Evolutionary conservation across 208 protist genomes (phyloP).

Genomic region (Sergeia podlipaevii): DNA sequence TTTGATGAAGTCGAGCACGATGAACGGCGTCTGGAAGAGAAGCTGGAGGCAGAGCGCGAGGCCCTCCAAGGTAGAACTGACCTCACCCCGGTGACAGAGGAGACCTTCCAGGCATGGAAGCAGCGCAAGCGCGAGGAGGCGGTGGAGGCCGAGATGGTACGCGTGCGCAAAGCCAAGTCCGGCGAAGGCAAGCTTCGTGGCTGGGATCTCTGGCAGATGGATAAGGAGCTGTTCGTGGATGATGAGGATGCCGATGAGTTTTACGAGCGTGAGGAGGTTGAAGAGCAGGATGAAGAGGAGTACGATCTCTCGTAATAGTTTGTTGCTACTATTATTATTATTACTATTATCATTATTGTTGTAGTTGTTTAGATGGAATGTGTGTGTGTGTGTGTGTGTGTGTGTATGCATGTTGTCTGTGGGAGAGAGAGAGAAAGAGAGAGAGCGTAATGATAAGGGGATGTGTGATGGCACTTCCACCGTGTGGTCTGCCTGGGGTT

Average conservation of each 20-base stretch:
- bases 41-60: slow-evolving; percentile 81
- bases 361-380: background rate
- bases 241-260: slow-evolving; percentile 79
- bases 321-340: no score
- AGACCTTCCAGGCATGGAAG: slow-evolving; percentile 76
- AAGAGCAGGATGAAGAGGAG: slow-evolving; percentile 37
- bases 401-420: no score
- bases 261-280: slow-evolving; percentile 62
- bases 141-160: slow-evolving; percentile 54
- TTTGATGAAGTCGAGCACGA: slow-evolving; percentile 85
- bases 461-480: background rate
- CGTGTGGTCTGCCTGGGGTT: no score
- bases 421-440: no score
- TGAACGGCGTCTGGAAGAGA: slow-evolving; percentile 81
- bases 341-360: no score
- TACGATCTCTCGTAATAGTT: slow-evolving; percentile 63
- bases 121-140: slow-evolving; percentile 57
- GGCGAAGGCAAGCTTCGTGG: slow-evolving; percentile 73
- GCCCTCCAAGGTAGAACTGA: slow-evolving; percentile 66
- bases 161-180: slow-evolving; percentile 58
- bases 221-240: slow-evolving; percentile 82
- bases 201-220: slow-evolving; percentile 84
- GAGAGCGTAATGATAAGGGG: background rate
- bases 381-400: slow-evolving; percentile 1
- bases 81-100: slow-evolving; percentile 82